Evolutionary conservation across 2,329 filamentous ascomycete genomes (phyloP), one percentile per base, ranked within the genome.

Genomic region (Ambrosiella xylebori): DNA sequence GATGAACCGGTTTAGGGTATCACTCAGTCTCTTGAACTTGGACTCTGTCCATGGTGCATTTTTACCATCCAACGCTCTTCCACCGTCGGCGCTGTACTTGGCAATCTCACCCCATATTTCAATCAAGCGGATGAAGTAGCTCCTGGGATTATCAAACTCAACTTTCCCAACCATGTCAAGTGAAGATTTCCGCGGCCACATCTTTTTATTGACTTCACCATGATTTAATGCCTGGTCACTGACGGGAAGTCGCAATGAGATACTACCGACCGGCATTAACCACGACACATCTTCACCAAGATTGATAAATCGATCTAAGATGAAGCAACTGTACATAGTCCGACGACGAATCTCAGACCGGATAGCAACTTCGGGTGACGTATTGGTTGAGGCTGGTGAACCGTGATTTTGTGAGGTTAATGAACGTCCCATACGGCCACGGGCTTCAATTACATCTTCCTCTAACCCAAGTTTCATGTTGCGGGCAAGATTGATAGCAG

Each of bases 301-400:
- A 40, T 81, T 78, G 27, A 87, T 70, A 67, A 86, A 79, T 2
- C 83, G 78, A 65, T 88, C 85, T 63, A 88, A 73, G 56, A 87
- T 81, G 60, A 85, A 81, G 64, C 84, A 86, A 63, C 84, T 86
- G 72, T 84, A 88, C 72, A 87, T 85, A 0, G 84, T 86, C 6
- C 85, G 77, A 35, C 85, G 74, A 61, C 76, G 73, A 11, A 83
- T 76, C 66, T 88, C 85, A 59, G 79, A 79, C 40, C 44, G 9
- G n/a, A 47, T 17, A 47, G 44, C 44, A 47, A 15, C 44, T 17
- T 15, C 77, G 71, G 77, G 47, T 51, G 47, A 6, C 41, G 36
- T 15, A 2, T 27, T 50, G 41, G 41, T 37, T 52, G 13, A 15
- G 19, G 68, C 67, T 1, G 61, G 58, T 8, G 64, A 62, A 11